These are phyloP conservation scores for Fusarium veterinarium DNA, from an alignment of 2,329 filamentous ascomycete genomes.

Conservation along the genomic window DNA sequence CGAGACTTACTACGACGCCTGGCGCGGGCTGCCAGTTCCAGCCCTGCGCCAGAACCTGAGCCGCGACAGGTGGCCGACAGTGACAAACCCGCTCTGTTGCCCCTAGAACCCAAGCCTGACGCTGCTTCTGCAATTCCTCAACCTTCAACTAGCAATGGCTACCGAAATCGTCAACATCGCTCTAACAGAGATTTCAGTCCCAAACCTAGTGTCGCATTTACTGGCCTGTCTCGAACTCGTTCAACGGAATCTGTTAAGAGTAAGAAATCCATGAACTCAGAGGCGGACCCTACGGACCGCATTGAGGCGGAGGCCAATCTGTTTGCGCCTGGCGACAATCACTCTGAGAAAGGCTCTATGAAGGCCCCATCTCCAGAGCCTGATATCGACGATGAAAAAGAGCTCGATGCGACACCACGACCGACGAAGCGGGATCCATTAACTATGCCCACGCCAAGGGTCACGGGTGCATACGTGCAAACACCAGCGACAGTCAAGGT, in stretches of 20 bases:
- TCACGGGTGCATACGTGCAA: slow-evolving; percentile 68
- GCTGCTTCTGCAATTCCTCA: slow-evolving; percentile 25
- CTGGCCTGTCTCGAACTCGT: slow-evolving; percentile 55
- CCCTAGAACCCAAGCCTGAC: slow-evolving; percentile 30
- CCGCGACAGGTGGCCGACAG: slow-evolving; percentile 26
- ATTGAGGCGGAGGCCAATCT: slow-evolving; percentile 68
- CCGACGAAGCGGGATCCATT: slow-evolving; percentile 58
- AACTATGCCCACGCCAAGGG: slow-evolving; percentile 63
- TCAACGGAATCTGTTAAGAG: slow-evolving; percentile 61
- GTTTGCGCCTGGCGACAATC: slow-evolving; percentile 65
- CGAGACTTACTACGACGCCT: slow-evolving; percentile 62
- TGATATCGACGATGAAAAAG: slow-evolving; percentile 49
- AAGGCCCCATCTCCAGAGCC: slow-evolving; percentile 58
- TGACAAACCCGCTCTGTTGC: slow-evolving; percentile 20
- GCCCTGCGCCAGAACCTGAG: slow-evolving; percentile 52
- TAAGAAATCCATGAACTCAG: slow-evolving; percentile 62
- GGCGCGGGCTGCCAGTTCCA: slow-evolving; percentile 60
- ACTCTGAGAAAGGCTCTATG: slow-evolving; percentile 66
- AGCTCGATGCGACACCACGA: slow-evolving; percentile 60
- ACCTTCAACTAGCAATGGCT: slow-evolving; percentile 32
- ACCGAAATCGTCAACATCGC: slow-evolving; percentile 16
- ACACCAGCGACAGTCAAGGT: slow-evolving; percentile 62
- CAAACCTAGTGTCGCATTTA: slow-evolving; percentile 60
- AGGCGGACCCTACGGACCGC: slow-evolving; percentile 66
- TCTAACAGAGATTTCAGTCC: slow-evolving; percentile 41